A percentile compares a stretch with the other conserved stretches of the same genome.
phyloP scores from a whole-genome alignment of 23 red algal genomes.

The Gracilaria gracilis region DNA sequence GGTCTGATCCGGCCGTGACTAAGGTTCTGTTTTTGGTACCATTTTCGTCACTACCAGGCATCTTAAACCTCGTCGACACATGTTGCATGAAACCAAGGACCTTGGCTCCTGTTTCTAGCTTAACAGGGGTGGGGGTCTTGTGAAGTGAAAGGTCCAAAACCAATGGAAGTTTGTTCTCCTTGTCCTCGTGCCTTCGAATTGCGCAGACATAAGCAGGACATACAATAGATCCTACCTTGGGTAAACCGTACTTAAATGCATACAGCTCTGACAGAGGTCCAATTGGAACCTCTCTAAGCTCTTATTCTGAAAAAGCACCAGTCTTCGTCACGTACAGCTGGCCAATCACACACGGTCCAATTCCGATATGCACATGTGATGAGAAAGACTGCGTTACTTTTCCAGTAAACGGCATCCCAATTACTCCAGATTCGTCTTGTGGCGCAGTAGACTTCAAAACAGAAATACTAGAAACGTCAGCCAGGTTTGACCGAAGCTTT shows the following conservation, averaged over 20 bases:
- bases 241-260: slow-evolving; percentile 32
- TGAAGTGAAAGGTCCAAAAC: slow-evolving; percentile 33
- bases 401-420: slow-evolving; percentile 57
- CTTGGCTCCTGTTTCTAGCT: background rate
- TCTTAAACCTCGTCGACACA: slow-evolving; percentile 14
- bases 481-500: background rate
- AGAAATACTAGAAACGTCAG: slow-evolving; percentile 10
- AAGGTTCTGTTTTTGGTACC: background rate
- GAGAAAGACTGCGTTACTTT: slow-evolving; percentile 31
- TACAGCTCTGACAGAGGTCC: slow-evolving; percentile 6
- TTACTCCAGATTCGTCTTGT: slow-evolving; percentile 23
- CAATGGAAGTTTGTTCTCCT: slow-evolving; percentile 27
- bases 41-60: background rate
- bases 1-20: slow-evolving; percentile 6
- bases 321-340: slow-evolving; percentile 59
- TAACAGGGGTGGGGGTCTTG: background rate
- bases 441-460: background rate
- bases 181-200: slow-evolving; percentile 17
- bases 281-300: background rate
- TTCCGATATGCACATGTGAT: slow-evolving; percentile 32
- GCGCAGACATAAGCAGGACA: slow-evolving; percentile 37
- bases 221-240: slow-evolving; percentile 30
- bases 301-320: slow-evolving; percentile 17
- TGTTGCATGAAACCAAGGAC: slow-evolving; percentile 52
- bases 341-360: slow-evolving; percentile 46